Evolutionary conservation across 2,329 filamentous ascomycete species (phyloP), one percentile per base, ranked within the genome.

Genomic region (Chalara sp.): DNA sequence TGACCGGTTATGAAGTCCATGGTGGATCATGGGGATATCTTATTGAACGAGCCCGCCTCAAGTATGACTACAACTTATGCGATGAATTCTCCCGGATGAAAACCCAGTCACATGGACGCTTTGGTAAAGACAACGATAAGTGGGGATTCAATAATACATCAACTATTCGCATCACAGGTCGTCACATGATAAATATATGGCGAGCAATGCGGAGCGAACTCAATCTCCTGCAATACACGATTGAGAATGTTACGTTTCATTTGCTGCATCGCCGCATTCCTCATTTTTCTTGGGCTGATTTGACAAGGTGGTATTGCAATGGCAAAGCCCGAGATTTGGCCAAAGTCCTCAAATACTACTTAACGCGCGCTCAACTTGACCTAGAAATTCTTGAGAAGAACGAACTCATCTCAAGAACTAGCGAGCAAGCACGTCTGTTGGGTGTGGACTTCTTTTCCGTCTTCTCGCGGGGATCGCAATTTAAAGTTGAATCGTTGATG

Each of bases 401-500:
- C 58, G 93, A 96, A 63, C 75, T 97, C 28, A 83, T 97, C 37
- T 75, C 90, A 1, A 80, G 92, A 49, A 97, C 90, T 0, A 95
- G 90, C 60, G 93, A 99, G 67, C 93, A 99, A 68, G 93, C 93
- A 6, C 84, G 93, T 8, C 74, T 99, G 8, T 76, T 99, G 3
- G 93, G 93, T 0, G 87, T 97, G 1, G 93, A 99, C 68, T 99
- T 99, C 71, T 96, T 92, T 67, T 95, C 91, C 0, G 93, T 99
- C 49, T 93, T 96, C 63, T 92, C 88, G 5, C 81, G 93, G 49
- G 93, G 93, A 12, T 97, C 91, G 0, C 93, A 99, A 65, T 97
- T 95, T 78, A 99, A 99, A 67, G 93, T 99, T 40, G 93, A 99
- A 69, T 96, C 92, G 1, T 84, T 96, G 61, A 97, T 99, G 93